Percentiles rank a stretch among this genome's conserved stretches.
Conservation (phyloP, 352 stramenopile genomes). For the Pseudoperonospora humuli region DNA sequence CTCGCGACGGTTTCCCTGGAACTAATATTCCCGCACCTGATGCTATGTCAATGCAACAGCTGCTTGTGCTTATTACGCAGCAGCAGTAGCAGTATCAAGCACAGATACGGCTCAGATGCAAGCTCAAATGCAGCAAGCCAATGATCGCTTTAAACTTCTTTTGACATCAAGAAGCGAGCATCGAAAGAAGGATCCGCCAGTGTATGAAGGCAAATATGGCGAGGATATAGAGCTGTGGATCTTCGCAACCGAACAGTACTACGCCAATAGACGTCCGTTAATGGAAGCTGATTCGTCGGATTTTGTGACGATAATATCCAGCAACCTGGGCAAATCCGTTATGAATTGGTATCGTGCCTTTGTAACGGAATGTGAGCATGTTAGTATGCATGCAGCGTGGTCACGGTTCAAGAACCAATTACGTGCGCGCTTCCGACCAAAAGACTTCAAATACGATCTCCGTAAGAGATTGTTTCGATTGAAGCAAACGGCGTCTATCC, state of each 20-base stretch:
- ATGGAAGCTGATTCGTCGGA: no score
- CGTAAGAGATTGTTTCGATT: not conserved
- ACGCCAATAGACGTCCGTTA: not conserved
- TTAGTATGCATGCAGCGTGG: not conserved
- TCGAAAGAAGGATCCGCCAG: not conserved
- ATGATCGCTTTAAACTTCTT: no score
- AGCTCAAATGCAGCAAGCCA: not conserved
- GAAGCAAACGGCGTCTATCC: no score
- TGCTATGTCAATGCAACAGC: no score
- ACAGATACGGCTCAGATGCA: not conserved
- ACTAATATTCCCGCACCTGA: no score
- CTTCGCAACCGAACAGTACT: not conserved
- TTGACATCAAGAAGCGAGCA: not conserved
- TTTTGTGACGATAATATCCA: no score
- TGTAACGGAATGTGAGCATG: slow-evolving; percentile 5
- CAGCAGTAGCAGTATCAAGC: no score
- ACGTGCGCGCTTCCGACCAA: not conserved
- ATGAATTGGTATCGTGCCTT: not conserved
- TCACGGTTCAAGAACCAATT: not conserved
- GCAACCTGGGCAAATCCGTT: no score
- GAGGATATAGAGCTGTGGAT: not conserved
- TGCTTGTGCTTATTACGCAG: no score
- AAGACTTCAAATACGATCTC: not conserved
- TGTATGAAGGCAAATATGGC: not conserved
- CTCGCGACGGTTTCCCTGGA: no score